Conservation (phyloP, 2,329 filamentous ascomycete species). For the Fusarium brachygibbosum region DNA sequence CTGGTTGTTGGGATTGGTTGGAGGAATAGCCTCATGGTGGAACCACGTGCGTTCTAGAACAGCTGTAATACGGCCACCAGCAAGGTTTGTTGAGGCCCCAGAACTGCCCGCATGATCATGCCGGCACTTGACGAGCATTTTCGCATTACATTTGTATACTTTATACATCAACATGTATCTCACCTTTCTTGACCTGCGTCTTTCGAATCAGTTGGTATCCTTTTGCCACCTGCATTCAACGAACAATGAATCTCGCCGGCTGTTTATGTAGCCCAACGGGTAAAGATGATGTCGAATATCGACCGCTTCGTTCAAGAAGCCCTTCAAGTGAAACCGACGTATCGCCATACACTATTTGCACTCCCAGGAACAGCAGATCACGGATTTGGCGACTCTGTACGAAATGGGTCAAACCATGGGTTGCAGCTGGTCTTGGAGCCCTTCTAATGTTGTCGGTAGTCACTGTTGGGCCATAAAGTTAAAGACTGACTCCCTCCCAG, state of each 20-base stretch:
- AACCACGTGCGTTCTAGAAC: slow-evolving; percentile 39
- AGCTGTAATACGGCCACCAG: slow-evolving; percentile 38
- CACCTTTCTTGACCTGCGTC: neutral
- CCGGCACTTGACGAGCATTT: slow-evolving; percentile 26
- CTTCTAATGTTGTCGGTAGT: slow-evolving; percentile 31
- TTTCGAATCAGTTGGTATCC: neutral
- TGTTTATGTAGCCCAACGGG: slow-evolving; percentile 28
- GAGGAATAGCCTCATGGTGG: slow-evolving; percentile 24
- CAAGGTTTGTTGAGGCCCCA: slow-evolving; percentile 12
- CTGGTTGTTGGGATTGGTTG: slow-evolving; percentile 36
- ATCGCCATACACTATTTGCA: neutral
- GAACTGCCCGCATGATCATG: slow-evolving; percentile 30
- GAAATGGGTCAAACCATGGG: slow-evolving; percentile 13
- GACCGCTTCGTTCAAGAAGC: slow-evolving; percentile 16
- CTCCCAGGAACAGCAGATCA: neutral
- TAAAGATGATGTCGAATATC: slow-evolving; percentile 33
- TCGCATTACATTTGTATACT: slow-evolving; percentile 5
- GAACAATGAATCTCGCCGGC: slow-evolving; percentile 17
- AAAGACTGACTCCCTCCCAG: slow-evolving; percentile 20
- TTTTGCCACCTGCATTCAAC: neutral
- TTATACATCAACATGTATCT: slow-evolving; percentile 11
- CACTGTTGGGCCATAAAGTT: too few relatives aligned
- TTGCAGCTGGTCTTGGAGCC: slow-evolving; percentile 1
- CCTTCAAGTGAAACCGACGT: neutral
- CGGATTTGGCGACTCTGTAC: neutral